phyloP scores from a whole-genome alignment of 2,329 filamentous ascomycete species.

The Curvularia hawaiiensis region DNA sequence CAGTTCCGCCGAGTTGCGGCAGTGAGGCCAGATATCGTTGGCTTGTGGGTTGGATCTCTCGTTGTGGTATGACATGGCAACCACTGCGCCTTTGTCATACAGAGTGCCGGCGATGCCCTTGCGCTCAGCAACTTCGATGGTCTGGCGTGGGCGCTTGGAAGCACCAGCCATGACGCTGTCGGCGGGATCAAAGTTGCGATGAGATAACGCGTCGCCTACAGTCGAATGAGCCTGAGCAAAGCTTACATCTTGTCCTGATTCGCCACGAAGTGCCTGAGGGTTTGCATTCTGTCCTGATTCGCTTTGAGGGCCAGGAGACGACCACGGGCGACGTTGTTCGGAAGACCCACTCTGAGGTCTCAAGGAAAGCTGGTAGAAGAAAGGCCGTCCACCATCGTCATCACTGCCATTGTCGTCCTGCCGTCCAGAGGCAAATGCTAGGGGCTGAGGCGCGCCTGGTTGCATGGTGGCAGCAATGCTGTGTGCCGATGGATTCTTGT shows the following conservation, averaged over 20 bases:
- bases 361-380: background rate
- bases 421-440: background rate
- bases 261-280: background rate
- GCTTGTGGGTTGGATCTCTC: constrained; percentile 26
- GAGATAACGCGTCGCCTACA: background rate
- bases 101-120: constrained; percentile 21
- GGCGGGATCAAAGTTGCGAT: background rate
- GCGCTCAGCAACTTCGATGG: constrained; percentile 18
- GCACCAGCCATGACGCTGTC: constrained; percentile 5
- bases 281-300: background rate
- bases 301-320: background rate
- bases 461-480: constrained; percentile 20
- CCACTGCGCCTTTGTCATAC: constrained; percentile 28
- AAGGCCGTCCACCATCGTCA: background rate
- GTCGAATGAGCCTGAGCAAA: background rate
- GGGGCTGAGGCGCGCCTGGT: constrained; percentile 12
- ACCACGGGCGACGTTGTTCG: background rate
- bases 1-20: constrained; percentile 34
- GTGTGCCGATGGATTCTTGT: constrained; percentile 8
- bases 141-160: constrained; percentile 28
- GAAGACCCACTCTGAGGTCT: background rate
- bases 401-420: background rate
- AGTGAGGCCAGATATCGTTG: constrained; percentile 46
- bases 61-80: constrained; percentile 31
- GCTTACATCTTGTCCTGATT: background rate